Base-by-base conservation (phyloP, 495 filamentous ascomycete genomes). In the Symbiotaphrina buchneri region DNA sequence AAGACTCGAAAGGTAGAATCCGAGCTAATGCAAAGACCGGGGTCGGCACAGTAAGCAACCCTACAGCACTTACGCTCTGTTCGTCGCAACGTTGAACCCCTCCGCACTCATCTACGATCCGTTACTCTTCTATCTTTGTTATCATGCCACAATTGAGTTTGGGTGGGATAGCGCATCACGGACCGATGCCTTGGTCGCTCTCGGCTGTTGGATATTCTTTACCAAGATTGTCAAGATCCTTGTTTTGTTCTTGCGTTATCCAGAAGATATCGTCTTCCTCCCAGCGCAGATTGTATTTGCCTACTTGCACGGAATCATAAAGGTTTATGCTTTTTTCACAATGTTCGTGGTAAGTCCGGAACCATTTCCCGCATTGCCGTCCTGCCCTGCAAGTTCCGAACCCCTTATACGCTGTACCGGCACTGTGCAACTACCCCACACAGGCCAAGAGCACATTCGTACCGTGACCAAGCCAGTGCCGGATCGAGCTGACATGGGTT, bases 191-290 rank as follows among this genome's bases (percentile, higher is more conserved):
- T 55, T 74, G 39, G 45, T 40, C 20, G 45, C 53, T 3, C 60
- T 78, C 33, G 47, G 61, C 21, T 32, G 49, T 23, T 73, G 62
- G 61, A 64, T 74, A 56, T 61, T 77, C 43, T 63, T 68, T 47
- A 76, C 69, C 53, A 84, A 84, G 49, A 64, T 71, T 25, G 61
- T 84, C 48, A 84, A 84, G 49, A 47, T 82, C 14, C 41, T 78
- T 25, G 74, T 71, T 3, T 66, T 83, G 40, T 81, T 81, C 48
- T 53, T 67, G 37, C 67, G 63, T 18, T 64, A 79, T 41, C 74
- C 78, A 1, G 53, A 55, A 14, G 77, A 87, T 42, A 56, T 78
- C 26, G 35, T 71, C 18, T 65, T 68, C 37, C 46, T 84, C 20
- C 76, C 78, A 3, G 55, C 71, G n/a, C 77, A 72, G 1, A 66